Evolutionary conservation across 345 rosid genomes (phyloP), one percentile per base, ranked within the genome.

Genomic region (Streptanthus diversifolius): DNA sequence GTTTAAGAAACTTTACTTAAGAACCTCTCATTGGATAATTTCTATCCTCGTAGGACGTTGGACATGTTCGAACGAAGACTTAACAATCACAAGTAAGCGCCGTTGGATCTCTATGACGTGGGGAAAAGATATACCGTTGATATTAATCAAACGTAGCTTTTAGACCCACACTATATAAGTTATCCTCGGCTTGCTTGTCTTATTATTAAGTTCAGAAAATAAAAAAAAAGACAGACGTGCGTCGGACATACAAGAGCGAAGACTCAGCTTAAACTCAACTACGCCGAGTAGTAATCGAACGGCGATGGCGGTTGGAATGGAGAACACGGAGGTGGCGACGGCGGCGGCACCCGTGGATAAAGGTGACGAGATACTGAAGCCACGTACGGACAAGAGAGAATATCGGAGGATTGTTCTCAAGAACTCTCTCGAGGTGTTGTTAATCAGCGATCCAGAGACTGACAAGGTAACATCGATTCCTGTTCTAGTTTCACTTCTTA

Each of bases 401-500:
- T 92, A 92, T 73, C 57, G 85, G 27, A 83, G 90, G 76, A 71
- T 90, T 76, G 86, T 85, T 22, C 91, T 92, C 13, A 37, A 37
- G 15, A 92, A 92, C 71, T 84, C 91, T 12, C 91, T 92, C 17
- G 70, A 79, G 62, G 95, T 85, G 39, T 86, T 92, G 71, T 85
- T 92, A 81, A 72, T 92, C 63, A 84, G 89, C 79, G 97, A 92
- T 52, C 89, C 91, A 12, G 97, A 90, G 4, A 87, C 96, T 44
- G 97, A 90, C 56, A 93, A 93, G 88, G 98, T 75, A 24, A 51
- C 27, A 48, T 49, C 7, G 5, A 21, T 24, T 51, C 15, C 8
- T 22, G 3, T 49, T 49, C 27, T 22, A 13, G 6, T 11, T 51
- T 51, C 5, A 51, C 2, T 51, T 8, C 56, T 51, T 29, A 51